Percentiles rank a stretch among this genome's conserved stretches.
phyloP scores from a whole-genome alignment of 179 eudicot species.

The Drosera spatulata region DNA sequence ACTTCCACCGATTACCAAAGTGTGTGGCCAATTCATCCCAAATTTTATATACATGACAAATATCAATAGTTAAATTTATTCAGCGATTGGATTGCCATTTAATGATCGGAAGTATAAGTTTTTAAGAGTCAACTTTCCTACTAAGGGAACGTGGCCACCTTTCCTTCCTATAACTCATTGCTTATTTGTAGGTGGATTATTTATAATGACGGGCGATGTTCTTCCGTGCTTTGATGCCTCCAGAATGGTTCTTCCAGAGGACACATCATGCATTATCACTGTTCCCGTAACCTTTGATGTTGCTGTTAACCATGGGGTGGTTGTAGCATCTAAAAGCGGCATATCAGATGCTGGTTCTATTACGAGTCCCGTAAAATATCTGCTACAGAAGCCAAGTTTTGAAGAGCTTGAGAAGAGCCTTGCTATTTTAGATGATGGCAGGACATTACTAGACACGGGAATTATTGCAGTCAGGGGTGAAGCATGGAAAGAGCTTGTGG shows the following conservation, averaged over 20 bases:
- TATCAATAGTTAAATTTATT: no score
- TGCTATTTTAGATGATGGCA: conserved; percentile 89
- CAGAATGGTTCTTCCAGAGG: conserved; percentile 74
- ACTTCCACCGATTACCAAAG: no score
- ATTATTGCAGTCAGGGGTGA: conserved; percentile 89
- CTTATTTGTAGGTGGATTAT: conserved; percentile 68
- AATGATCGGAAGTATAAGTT: no score
- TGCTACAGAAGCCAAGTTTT: conserved; percentile 85
- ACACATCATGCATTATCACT: conserved; percentile 87
- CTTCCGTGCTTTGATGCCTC: conserved; percentile 99
- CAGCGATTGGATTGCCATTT: no score
- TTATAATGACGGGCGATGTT: conserved; percentile 98
- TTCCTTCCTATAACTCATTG: not conserved
- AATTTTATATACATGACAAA: no score
- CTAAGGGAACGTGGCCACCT: no score
- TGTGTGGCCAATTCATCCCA: no score
- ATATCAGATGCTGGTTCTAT: conserved; percentile 20
- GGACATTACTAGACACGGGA: conserved; percentile 97
- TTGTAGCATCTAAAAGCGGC: conserved; percentile 67
- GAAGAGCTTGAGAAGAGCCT: conserved; percentile 63
- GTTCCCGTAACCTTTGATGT: conserved; percentile 95
- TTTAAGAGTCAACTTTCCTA: no score
- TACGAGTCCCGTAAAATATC: conserved; percentile 60
- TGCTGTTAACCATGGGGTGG: conserved; percentile 93
- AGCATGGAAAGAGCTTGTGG: conserved; percentile 88